Percentiles rank a stretch among this genome's conserved stretches.
Conservation (phyloP, 2,329 filamentous ascomycete species). For the Penicillium hesseltinei region DNA sequence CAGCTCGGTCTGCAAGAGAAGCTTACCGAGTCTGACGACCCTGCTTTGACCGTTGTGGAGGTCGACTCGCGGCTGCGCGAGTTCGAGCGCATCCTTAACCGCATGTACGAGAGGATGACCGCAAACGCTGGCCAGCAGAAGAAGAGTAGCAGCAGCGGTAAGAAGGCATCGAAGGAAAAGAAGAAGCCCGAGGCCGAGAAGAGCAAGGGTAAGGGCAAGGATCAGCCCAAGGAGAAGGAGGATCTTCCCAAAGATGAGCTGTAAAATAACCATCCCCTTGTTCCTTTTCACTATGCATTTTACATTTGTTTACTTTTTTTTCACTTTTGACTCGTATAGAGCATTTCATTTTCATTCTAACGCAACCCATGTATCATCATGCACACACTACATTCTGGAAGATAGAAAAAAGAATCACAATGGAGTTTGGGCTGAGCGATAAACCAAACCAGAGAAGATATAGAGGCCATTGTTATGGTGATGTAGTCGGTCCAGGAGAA, state of each 20-base stretch:
- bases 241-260: conserved; percentile 36
- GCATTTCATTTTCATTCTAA: conserved; percentile 13
- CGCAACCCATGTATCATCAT: conserved; percentile 22
- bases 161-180: conserved; percentile 29
- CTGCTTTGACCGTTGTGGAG: conserved; percentile 70
- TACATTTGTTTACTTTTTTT: conserved; percentile 13
- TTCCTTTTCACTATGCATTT: conserved; percentile 2
- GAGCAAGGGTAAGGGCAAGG: conserved; percentile 18
- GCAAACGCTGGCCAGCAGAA: conserved; percentile 33
- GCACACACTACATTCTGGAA: conserved; percentile 11
- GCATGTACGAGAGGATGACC: conserved; percentile 48
- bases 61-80: conserved; percentile 66
- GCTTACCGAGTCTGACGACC: conserved; percentile 68
- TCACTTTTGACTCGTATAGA: conserved; percentile 13
- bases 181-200: conserved; percentile 34
- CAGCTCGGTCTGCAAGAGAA: conserved; percentile 69
- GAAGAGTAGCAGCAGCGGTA: conserved; percentile 25
- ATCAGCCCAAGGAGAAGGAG: conserved; percentile 24
- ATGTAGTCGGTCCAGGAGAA: neutral
- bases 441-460: neutral
- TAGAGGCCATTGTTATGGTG: neutral
- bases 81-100: conserved; percentile 55
- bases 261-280: conserved; percentile 15
- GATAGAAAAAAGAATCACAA: conserved; percentile 22
- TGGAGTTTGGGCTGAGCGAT: conserved; percentile 17